Evolutionary conservation across 805 yeast genomes (phyloP).

Genomic region (Schwanniomyces sp.): DNA sequence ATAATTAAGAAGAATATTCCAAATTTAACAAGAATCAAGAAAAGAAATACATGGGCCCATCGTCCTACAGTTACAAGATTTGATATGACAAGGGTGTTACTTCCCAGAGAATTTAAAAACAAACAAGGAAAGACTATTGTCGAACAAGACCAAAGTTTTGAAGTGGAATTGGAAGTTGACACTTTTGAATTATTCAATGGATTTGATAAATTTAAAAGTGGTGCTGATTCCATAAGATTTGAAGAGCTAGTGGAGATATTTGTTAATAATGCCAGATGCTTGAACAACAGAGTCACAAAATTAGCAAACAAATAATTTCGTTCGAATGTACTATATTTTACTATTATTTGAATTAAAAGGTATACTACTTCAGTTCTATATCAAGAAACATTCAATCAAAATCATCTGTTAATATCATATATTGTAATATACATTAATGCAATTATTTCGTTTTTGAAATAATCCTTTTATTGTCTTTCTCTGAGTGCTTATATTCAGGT

Average conservation of each 20-base stretch:
- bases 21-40: constrained; percentile 62
- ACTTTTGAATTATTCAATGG: constrained; percentile 39
- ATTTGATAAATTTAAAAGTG: constrained; percentile 39
- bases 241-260: constrained; percentile 47
- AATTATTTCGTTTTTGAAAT: background rate
- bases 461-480: background rate
- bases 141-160: constrained; percentile 35
- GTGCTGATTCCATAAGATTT: constrained; percentile 36
- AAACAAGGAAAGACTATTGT: constrained; percentile 35
- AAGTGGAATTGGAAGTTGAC: constrained; percentile 44
- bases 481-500: background rate
- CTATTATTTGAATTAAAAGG: background rate
- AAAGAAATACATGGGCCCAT: constrained; percentile 71
- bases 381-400: background rate
- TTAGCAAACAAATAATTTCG: constrained; percentile 23
- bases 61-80: constrained; percentile 70
- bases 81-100: constrained; percentile 64
- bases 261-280: constrained; percentile 42
- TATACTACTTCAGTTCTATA: background rate
- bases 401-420: background rate
- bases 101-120: constrained; percentile 36
- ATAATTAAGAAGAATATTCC: constrained; percentile 51
- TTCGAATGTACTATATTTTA: background rate
- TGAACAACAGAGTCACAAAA: constrained; percentile 44
- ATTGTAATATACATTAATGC: background rate